Evolutionary conservation across 148 eudicot genomes (phyloP), one percentile per base, ranked within the genome.

Genomic region (Rhododendron griersonianum): DNA sequence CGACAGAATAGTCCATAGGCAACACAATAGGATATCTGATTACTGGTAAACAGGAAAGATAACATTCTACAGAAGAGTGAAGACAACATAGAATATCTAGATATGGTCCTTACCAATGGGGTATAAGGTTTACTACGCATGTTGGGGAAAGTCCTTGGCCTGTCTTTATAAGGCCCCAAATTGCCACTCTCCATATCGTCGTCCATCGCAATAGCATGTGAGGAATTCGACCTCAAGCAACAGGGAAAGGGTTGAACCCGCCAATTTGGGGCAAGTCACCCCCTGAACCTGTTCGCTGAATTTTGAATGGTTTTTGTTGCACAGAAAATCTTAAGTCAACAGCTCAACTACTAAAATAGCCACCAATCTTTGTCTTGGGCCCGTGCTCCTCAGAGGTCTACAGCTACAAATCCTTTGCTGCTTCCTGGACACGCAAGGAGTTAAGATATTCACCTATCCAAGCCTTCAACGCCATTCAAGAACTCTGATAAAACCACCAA

Each of bases 121-220:
- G 91, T 87, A 87, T 93, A 93, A 77, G 98, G 89, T 93, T 95
- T 97, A 83, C 88, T 93, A 74, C 98, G 98, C 96, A 94, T 94
- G 92, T 91, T 92, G 57, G 98, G 99, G 85, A 97, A 97, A 76
- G 93, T 93, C 86, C 99, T 93, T 69, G 94, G 92, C 92, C 95
- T 92, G 44, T 95, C 99, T 87, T 88, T 94, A 85, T 92, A 95
- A 86, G 92, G 92, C 88, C 94, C 93, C 90, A 95, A 75, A 80
- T 86, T 86, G 81, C 98, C 98, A 81, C 87, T 91, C 90, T 97
- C 99, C 93, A 97, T 90, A 75, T 90, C 96, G 71, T 90, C 91
- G 78, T 93, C 98, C 99, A 97, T 97, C 88, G 91, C 87, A 86
- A 95, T 88, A 84, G 96, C 87, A 82, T 92, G 92, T 63, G 89